Percentiles rank a stretch among this genome's conserved stretches.
These are phyloP conservation scores for Singerocomus rubriflavus DNA, from an alignment of 1,284 basidiomycete species.

Conservation along the genomic window DNA sequence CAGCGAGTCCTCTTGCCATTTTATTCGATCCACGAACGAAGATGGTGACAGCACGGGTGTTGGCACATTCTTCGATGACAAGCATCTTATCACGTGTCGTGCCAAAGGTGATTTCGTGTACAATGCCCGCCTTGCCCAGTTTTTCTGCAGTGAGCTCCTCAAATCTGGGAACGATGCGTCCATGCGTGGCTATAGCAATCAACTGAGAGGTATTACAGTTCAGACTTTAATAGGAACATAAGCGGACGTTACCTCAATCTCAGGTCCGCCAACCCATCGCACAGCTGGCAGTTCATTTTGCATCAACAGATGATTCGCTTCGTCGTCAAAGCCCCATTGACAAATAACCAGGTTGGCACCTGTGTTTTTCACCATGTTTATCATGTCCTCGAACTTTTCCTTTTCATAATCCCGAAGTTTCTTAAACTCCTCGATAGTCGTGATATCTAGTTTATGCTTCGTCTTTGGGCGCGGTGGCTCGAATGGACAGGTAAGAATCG, in stretches of 20 bases:
- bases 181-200: conserved; percentile 98
- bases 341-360: conserved; percentile 99
- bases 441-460: conserved; percentile 99
- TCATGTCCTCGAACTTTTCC: conserved; percentile 96
- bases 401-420: conserved; percentile 94
- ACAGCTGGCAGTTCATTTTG: conserved; percentile 98
- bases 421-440: conserved; percentile 96
- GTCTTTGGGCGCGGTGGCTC: conserved; percentile 99
- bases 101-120: conserved; percentile 93
- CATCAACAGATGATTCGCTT: conserved; percentile 97
- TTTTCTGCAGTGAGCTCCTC: conserved; percentile 92
- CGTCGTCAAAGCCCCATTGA: conserved; percentile 99
- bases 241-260: conserved; percentile 79
- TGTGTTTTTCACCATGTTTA: conserved; percentile 95
- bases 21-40: conserved; percentile 98
- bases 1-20: conserved; percentile 63
- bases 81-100: conserved; percentile 99
- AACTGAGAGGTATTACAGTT: conserved; percentile 47
- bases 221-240: background rate
- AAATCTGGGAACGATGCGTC: conserved; percentile 96
- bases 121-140: conserved; percentile 89
- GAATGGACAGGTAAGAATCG: conserved; percentile 98
- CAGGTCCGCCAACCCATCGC: conserved; percentile 98
- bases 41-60: conserved; percentile 93
- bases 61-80: conserved; percentile 98